Conservation (phyloP, 352 stramenopile genomes). For the Halophytophthora batemanensis region DNA sequence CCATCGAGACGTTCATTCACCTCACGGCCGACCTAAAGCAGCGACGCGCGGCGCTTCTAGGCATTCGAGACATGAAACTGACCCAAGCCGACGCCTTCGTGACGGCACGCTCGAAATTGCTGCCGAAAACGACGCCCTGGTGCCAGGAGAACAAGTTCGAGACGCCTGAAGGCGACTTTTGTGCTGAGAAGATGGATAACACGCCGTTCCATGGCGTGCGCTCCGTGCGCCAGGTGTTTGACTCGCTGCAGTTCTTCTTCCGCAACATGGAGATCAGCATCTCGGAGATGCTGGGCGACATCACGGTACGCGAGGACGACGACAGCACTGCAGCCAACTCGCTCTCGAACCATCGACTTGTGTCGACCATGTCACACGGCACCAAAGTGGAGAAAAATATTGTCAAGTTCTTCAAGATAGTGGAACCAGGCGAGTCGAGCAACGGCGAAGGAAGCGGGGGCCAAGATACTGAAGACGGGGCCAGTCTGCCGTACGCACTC, state of each 20-base stretch:
- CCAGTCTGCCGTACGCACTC: slow-evolving; percentile 29
- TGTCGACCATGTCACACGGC: slow-evolving; percentile 36
- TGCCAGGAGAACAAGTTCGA: slow-evolving; percentile 48
- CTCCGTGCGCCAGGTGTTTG: slow-evolving; percentile 45
- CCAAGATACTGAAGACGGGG: slow-evolving; percentile 4
- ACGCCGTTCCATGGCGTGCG: slow-evolving; percentile 37
- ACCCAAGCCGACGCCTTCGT: slow-evolving; percentile 28
- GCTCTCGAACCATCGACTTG: slow-evolving; percentile 51
- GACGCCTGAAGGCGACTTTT: slow-evolving; percentile 40
- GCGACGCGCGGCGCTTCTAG: slow-evolving; percentile 19
- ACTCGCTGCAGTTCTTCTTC: slow-evolving; percentile 56
- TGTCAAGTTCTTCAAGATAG: slow-evolving; percentile 42
- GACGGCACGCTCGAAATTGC: slow-evolving; percentile 19
- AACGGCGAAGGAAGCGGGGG: slow-evolving; percentile 6
- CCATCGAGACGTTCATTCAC: slow-evolving; percentile 41
- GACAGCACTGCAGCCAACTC: slow-evolving; percentile 42
- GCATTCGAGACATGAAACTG: slow-evolving; percentile 32
- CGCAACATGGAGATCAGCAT: slow-evolving; percentile 59
- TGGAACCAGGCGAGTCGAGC: slow-evolving; percentile 15
- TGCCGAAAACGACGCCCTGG: slow-evolving; percentile 28
- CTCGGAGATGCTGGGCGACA: slow-evolving; percentile 51
- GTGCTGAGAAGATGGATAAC: slow-evolving; percentile 54
- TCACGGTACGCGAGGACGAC: slow-evolving; percentile 56
- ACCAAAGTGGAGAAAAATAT: slow-evolving; percentile 49
- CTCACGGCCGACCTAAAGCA: slow-evolving; percentile 33